phyloP scores from a whole-genome alignment of 2,329 filamentous ascomycete species.

The Ceratocystis variospora region DNA sequence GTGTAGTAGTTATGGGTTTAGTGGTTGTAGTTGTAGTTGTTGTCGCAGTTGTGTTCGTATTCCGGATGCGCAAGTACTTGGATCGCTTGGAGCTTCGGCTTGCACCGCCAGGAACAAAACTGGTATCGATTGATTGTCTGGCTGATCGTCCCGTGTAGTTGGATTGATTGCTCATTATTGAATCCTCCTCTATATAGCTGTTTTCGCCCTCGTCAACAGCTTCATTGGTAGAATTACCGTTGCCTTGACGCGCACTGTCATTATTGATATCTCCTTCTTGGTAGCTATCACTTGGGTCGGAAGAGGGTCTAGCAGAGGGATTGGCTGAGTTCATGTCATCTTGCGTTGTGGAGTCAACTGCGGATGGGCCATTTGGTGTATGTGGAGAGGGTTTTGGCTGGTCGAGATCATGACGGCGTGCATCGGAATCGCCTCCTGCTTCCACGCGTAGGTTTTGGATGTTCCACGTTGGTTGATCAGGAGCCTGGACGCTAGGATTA shows the following conservation, averaged over 20 bases:
- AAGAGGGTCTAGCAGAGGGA: neutral
- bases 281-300: neutral
- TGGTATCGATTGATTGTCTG: constrained; percentile 6
- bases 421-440: neutral
- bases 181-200: constrained; percentile 17
- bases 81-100: constrained; percentile 14
- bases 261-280: neutral
- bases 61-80: constrained; percentile 19
- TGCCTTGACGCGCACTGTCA: neutral
- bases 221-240: neutral
- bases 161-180: constrained; percentile 6
- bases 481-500: neutral
- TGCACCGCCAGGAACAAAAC: constrained; percentile 1
- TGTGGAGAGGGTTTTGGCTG: neutral
- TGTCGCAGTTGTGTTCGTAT: constrained; percentile 2
- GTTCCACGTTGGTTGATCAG: neutral
- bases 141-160: neutral
- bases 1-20: neutral
- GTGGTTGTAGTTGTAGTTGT: neutral
- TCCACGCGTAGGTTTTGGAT: neutral
- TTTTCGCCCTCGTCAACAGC: constrained; percentile 3
- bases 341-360: neutral
- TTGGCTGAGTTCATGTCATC: constrained; percentile 12
- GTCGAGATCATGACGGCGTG: neutral
- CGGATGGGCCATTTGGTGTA: constrained; percentile 1